These are phyloP conservation scores for Annulohypoxylon maeteangense DNA, from an alignment of 495 filamentous ascomycete species.

Conservation along the genomic window DNA sequence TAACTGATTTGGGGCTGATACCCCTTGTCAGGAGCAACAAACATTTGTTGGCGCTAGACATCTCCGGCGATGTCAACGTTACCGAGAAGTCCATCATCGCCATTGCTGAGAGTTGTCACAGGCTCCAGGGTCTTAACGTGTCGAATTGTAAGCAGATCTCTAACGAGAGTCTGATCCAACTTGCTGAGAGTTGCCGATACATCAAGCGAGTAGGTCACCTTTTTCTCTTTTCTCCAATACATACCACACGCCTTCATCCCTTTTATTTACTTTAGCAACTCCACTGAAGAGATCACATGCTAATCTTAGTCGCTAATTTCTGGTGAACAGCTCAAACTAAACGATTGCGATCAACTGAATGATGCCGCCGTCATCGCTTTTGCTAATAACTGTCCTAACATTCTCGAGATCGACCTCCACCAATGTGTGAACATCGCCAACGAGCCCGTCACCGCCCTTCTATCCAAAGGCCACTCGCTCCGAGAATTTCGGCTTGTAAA, in stretches of 20 bases:
- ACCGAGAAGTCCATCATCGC: slow-evolving; percentile 83
- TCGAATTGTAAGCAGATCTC: slow-evolving; percentile 86
- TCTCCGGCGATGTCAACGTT: slow-evolving; percentile 80
- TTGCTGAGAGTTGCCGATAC: slow-evolving; percentile 84
- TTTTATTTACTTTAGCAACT: not conserved
- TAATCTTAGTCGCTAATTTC: slow-evolving; percentile 46
- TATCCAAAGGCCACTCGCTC: slow-evolving; percentile 79
- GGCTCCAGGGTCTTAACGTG: slow-evolving; percentile 93
- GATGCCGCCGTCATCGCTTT: slow-evolving; percentile 85
- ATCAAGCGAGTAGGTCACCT: slow-evolving; percentile 79
- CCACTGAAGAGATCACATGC: slow-evolving; percentile 28
- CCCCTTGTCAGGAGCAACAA: slow-evolving; percentile 81
- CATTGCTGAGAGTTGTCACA: slow-evolving; percentile 82
- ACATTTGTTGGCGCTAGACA: slow-evolving; percentile 88
- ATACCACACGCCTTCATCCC: not conserved
- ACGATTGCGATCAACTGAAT: slow-evolving; percentile 82
- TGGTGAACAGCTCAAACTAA: slow-evolving; percentile 82
- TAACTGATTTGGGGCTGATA: slow-evolving; percentile 86
- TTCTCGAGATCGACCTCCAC: slow-evolving; percentile 96
- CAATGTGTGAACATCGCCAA: slow-evolving; percentile 84
- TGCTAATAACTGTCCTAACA: slow-evolving; percentile 85
- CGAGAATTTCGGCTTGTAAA: slow-evolving; percentile 88
- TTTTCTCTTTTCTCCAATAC: not conserved
- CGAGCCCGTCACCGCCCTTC: slow-evolving; percentile 78
- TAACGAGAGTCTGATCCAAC: slow-evolving; percentile 81